These are phyloP conservation scores for Coleophoma eucalyptorum DNA, from an alignment of 2,329 filamentous ascomycete species.

Conservation along the genomic window DNA sequence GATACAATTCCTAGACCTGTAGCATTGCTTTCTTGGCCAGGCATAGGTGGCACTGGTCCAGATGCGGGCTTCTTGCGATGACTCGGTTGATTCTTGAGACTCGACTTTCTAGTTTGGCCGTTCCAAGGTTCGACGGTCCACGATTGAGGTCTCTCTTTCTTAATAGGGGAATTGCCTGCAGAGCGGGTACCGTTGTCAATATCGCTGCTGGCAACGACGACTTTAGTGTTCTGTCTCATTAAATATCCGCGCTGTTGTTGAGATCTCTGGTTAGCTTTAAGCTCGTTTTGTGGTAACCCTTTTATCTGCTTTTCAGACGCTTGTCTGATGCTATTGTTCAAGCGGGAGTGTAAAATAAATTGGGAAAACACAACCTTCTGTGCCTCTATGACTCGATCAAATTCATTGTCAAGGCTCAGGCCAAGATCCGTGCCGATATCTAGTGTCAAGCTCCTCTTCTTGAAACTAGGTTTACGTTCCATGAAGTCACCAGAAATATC, in stretches of 20 bases:
- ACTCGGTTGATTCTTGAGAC: constrained; percentile 54
- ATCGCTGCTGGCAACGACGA: constrained; percentile 80
- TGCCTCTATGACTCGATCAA: constrained; percentile 89
- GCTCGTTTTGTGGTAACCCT: constrained; percentile 5
- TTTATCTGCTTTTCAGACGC: constrained; percentile 29
- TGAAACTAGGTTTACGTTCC: constrained; percentile 65
- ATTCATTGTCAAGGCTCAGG: constrained; percentile 85
- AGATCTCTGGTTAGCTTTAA: constrained; percentile 59
- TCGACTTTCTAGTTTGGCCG: constrained; percentile 66
- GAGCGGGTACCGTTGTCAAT: constrained; percentile 61
- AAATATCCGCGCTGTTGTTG: constrained; percentile 89
- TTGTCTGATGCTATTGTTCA: constrained; percentile 35
- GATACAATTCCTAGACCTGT: constrained; percentile 58
- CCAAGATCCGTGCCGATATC: constrained; percentile 72
- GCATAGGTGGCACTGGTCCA: constrained; percentile 75
- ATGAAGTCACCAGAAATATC: constrained; percentile 27
- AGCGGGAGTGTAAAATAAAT: constrained; percentile 19
- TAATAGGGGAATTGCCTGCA: constrained; percentile 64
- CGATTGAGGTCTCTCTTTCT: constrained; percentile 79
- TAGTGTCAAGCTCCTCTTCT: constrained; percentile 78
- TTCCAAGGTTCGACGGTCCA: constrained; percentile 99
- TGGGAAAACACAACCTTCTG: constrained; percentile 79
- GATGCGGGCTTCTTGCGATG: constrained; percentile 31
- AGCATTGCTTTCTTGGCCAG: constrained; percentile 79
- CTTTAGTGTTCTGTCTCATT: constrained; percentile 97